Conservation (phyloP, 177 flowering plant genomes). For the Telopea speciosissima region DNA sequence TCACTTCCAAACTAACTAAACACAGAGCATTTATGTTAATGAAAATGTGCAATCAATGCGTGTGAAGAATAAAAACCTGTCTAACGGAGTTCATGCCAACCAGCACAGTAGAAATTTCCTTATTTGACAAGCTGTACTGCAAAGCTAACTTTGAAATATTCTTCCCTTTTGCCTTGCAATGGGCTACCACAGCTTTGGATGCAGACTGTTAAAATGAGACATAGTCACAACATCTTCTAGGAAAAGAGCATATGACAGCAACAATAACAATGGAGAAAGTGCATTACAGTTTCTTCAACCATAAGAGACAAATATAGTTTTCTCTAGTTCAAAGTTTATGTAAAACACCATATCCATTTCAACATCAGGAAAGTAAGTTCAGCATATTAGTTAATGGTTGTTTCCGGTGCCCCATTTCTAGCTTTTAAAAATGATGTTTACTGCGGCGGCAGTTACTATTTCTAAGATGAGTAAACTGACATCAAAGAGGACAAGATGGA, state of each 20-base stretch:
- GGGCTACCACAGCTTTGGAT: slow-evolving; percentile 74
- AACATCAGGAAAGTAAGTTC: no score
- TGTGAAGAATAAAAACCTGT: slow-evolving; percentile 45
- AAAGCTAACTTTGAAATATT: slow-evolving; percentile 82
- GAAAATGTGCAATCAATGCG: not conserved
- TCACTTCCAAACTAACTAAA: not conserved
- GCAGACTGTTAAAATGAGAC: slow-evolving; percentile 44
- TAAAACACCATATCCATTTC: not conserved
- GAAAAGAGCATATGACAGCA: not conserved
- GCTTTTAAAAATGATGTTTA: no score
- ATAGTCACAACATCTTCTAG: not conserved
- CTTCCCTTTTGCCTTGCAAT: slow-evolving; percentile 73
- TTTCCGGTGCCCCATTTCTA: no score
- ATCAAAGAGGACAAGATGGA: no score
- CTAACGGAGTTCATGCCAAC: slow-evolving; percentile 84
- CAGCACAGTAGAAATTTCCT: slow-evolving; percentile 71
- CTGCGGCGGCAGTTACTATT: no score
- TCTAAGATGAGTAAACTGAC: no score
- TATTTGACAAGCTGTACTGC: slow-evolving; percentile 83
- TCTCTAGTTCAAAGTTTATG: not conserved
- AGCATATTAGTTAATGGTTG: no score
- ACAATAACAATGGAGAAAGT: not conserved
- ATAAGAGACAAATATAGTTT: not conserved
- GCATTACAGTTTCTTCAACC: not conserved
- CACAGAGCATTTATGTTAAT: not conserved